A percentile compares a stretch with the other conserved stretches of the same genome.
phyloP scores from a whole-genome alignment of 202 grass and related monocot genomes.

The Setaria viridis region DNA sequence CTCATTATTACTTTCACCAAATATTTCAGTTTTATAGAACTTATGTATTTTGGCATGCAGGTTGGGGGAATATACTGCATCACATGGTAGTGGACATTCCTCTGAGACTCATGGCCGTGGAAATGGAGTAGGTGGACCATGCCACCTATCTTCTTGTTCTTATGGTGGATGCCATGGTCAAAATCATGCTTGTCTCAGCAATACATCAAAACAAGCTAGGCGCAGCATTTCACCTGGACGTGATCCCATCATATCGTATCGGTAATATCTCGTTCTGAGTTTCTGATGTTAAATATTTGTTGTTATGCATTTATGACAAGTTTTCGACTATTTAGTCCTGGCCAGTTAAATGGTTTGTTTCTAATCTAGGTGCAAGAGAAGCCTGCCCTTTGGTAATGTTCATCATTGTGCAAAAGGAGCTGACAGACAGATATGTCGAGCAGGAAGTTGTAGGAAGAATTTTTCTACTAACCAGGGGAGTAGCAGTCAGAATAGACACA shows the following conservation, averaged over 20 bases:
- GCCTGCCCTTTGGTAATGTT: background rate
- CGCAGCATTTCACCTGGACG: slow-evolving; percentile 20
- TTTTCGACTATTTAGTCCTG: background rate
- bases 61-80: background rate
- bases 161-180: background rate
- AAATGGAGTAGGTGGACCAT: slow-evolving; percentile 18
- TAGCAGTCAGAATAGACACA: slow-evolving; percentile 20
- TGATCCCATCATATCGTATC: background rate
- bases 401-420: slow-evolving; percentile 26
- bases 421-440: slow-evolving; percentile 9
- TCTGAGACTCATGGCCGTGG: background rate
- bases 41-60: slow-evolving; percentile 19
- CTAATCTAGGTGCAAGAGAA: slow-evolving; percentile 41
- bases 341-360: slow-evolving; percentile 20
- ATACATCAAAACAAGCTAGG: slow-evolving; percentile 16
- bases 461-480: slow-evolving; percentile 27
- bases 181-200: background rate
- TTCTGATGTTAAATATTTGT: background rate
- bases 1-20: background rate
- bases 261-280: background rate
- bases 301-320: background rate
- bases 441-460: slow-evolving; percentile 13
- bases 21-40: background rate
- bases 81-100: slow-evolving; percentile 8
- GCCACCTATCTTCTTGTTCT: slow-evolving; percentile 5